Base-by-base conservation (phyloP, 371 early-diverging fungal species). In the Mucor circinelloides region DNA sequence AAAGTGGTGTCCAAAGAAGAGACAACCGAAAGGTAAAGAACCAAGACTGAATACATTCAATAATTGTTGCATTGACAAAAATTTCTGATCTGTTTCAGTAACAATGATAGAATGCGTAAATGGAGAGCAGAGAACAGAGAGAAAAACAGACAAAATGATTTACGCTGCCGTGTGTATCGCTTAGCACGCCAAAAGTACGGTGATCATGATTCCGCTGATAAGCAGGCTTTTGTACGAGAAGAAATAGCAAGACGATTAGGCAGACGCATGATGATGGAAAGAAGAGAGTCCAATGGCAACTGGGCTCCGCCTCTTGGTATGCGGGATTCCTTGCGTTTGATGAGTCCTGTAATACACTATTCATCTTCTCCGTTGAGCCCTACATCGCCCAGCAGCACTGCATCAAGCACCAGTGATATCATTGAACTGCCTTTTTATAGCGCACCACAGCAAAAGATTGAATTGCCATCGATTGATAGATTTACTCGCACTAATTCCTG, bases 121-220 rank as follows among this genome's bases (percentile, higher is more conserved):
- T 88, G 88, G 88, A 63, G 88, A 36, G 82, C 88, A n/a, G 84
- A 85, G 64, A 88, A 88, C 46, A 75, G 83, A 58, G 88, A 88
- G 56, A 88, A 88, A 57, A 88, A 90, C 63, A 76, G 85, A 58
- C 80, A 87, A 57, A 90, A 90, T 65, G 91, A 90, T 58, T 73
- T 89, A 67, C 77, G 91, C 23, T 90, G 90, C 58, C 87, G 91
- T 50, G 91, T 90, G 2, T 89, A 90, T 72, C 84, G 89, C 6
- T 76, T 87, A 48, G 91, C 91, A 2, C 76, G 87, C 10, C 86
- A 87, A 66, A 84, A 81, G 38, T 90, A 86, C 69, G 91, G 90
- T 15, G 81, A 84, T 12, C 77, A 77, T 12, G 85, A 87, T 44
- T 82, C 87, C 13, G 71, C 75, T 2, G 87, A 85, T 58, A 85